phyloP scores from a whole-genome alignment of 371 early-diverging fungal genomes.

The Furculomyces boomerangus region DNA sequence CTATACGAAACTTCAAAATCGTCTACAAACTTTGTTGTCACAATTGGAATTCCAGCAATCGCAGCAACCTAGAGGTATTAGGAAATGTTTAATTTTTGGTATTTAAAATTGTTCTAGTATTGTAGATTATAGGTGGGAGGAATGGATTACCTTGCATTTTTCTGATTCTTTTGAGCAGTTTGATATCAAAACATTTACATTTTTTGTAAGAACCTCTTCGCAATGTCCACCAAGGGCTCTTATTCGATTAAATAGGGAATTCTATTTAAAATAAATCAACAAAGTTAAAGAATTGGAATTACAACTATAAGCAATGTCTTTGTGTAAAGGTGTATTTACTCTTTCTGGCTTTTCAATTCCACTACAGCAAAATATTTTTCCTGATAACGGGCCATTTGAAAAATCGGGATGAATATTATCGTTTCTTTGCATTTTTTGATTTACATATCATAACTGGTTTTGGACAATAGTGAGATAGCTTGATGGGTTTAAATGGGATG shows the following conservation, averaged over 20 bases:
- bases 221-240: not conserved
- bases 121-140: not conserved
- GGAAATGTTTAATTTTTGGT: not conserved
- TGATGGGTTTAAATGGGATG: too few relatives aligned
- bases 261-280: not conserved
- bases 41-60: not conserved
- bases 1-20: not conserved
- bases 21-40: not conserved
- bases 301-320: not conserved
- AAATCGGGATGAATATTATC: too few relatives aligned
- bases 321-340: not conserved
- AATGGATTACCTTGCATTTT: constrained; percentile 3
- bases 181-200: not conserved
- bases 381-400: not conserved
- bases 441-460: too few relatives aligned
- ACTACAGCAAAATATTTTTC: not conserved
- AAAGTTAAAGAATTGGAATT: not conserved
- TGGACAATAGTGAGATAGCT: too few relatives aligned
- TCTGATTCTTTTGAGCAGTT: not conserved
- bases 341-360: not conserved
- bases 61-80: not conserved
- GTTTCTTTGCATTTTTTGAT: too few relatives aligned
- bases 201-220: not conserved
- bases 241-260: not conserved
- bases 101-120: not conserved